Percentiles rank a stretch among this genome's conserved stretches.
Evolutionary conservation across 2,329 filamentous ascomycete genomes (phyloP).

Genomic region (Penicillium sp.): DNA sequence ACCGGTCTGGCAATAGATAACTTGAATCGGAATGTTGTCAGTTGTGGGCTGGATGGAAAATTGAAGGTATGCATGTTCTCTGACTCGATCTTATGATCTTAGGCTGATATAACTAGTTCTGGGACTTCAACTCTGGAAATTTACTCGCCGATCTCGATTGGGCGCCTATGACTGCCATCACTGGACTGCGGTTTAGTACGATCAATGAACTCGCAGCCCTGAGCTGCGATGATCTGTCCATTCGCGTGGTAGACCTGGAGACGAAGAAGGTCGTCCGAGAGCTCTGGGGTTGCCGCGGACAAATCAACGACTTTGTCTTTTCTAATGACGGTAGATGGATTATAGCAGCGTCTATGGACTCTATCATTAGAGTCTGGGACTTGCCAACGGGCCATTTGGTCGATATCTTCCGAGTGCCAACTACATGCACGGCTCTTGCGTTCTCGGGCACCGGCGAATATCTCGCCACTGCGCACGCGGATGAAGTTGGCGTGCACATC

Average conservation of each 20-base stretch:
- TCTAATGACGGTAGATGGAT: conserved; percentile 94
- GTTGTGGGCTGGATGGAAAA: conserved; percentile 83
- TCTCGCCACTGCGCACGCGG: conserved; percentile 81
- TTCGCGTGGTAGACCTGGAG: conserved; percentile 84
- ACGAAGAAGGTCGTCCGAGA: conserved; percentile 90
- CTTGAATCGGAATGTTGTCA: conserved; percentile 81
- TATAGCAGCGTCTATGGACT: conserved; percentile 78
- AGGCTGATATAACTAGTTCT: conserved; percentile 56
- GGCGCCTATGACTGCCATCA: conserved; percentile 72
- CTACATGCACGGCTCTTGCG: conserved; percentile 75
- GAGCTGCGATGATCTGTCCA: conserved; percentile 80
- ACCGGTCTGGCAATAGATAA: conserved; percentile 85
- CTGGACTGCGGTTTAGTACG: conserved; percentile 73
- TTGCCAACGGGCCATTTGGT: conserved; percentile 92
- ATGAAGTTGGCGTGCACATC: conserved; percentile 80
- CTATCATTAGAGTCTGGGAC: conserved; percentile 84
- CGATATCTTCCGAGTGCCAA: conserved; percentile 78
- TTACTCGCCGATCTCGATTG: conserved; percentile 79
- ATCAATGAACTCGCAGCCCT: conserved; percentile 82
- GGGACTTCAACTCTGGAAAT: conserved; percentile 84
- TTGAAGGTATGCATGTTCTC: conserved; percentile 57
- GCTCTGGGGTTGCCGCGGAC: conserved; percentile 73
- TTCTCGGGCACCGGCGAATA: conserved; percentile 92
- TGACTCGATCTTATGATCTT: neutral
- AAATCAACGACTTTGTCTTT: conserved; percentile 79